Percentiles rank a stretch among this genome's conserved stretches.
Conservation (phyloP, 129 eudicot species). For the Helianthus tuberosus region DNA sequence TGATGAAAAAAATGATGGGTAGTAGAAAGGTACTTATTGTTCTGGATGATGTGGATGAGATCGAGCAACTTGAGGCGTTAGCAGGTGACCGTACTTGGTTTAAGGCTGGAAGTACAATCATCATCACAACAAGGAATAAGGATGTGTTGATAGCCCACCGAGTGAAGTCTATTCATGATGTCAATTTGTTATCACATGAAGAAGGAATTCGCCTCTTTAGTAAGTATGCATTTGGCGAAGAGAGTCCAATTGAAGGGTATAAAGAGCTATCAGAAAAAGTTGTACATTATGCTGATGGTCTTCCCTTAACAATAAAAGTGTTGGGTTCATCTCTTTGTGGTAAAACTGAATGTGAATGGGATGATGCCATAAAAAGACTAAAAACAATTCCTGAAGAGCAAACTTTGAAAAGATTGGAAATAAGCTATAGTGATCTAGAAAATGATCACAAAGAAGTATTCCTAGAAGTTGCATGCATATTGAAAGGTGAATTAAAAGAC, state of each 20-base stretch:
- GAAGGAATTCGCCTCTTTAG: slow-evolving; percentile 14
- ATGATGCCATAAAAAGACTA: slow-evolving; percentile 8
- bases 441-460: slow-evolving; percentile 10
- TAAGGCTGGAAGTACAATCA: slow-evolving; percentile 19
- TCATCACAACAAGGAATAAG: slow-evolving; percentile 20
- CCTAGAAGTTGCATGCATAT: slow-evolving; percentile 14
- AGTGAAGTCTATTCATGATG: slow-evolving; percentile 12
- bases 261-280: slow-evolving; percentile 14
- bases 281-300: slow-evolving; percentile 28
- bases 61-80: slow-evolving; percentile 17
- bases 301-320: slow-evolving; percentile 14
- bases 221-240: slow-evolving; percentile 18
- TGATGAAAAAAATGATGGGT: neutral
- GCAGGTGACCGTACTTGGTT: slow-evolving; percentile 18
- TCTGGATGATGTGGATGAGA: slow-evolving; percentile 26
- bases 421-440: slow-evolving; percentile 14
- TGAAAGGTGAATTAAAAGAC: slow-evolving; percentile 4
- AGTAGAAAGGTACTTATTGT: slow-evolving; percentile 9
- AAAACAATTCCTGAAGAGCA: neutral
- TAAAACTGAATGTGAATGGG: neutral
- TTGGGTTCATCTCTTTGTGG: slow-evolving; percentile 18
- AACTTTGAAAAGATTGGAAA: slow-evolving; percentile 8
- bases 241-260: slow-evolving; percentile 8
- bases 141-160: slow-evolving; percentile 1
- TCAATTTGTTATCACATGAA: neutral